A percentile compares a stretch with the other conserved stretches of the same genome.
Evolutionary conservation across 176 grass and related monocot genomes (phyloP).

Genomic region (Avena insularis): DNA sequence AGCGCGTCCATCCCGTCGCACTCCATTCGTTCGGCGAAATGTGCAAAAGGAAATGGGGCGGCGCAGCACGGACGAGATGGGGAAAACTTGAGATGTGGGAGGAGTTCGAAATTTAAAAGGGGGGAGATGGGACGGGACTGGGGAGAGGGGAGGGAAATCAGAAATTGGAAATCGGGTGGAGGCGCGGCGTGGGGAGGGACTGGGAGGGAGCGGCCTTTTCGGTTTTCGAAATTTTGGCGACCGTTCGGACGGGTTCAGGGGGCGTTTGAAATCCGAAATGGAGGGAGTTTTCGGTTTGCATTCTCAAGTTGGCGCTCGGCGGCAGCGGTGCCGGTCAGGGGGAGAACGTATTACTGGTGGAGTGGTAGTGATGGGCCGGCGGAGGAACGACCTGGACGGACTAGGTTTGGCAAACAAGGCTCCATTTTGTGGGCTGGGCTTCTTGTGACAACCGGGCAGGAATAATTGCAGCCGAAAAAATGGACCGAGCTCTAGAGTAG

Average conservation of each 20-base stretch:
- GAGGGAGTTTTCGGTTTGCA: constrained; percentile 1
- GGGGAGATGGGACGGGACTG: background rate
- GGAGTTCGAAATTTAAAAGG: constrained; percentile 40
- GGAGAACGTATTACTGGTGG: too few relatives aligned
- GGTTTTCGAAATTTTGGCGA: constrained; percentile 36
- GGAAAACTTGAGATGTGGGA: constrained; percentile 4
- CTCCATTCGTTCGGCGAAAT: constrained; percentile 9
- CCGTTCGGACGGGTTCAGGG: constrained; percentile 21
- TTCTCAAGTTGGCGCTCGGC: background rate
- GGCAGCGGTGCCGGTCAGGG: background rate
- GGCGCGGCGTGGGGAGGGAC: background rate
- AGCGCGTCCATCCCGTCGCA: constrained; percentile 64
- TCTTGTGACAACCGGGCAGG: too few relatives aligned
- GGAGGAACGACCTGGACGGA: too few relatives aligned
- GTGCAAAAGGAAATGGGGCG: background rate
- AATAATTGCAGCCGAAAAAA: too few relatives aligned
- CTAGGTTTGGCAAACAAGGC: background rate
- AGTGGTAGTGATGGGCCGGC: background rate
- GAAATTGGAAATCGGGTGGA: constrained; percentile 25
- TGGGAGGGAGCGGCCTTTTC: background rate
- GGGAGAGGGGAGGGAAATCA: background rate
- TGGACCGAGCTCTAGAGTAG: too few relatives aligned
- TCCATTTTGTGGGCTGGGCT: background rate
- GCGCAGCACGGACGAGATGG: background rate
- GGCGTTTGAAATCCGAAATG: background rate